Evolutionary conservation across 768 basidiomycete genomes (phyloP).

Genomic region (Termitomyces sp.): DNA sequence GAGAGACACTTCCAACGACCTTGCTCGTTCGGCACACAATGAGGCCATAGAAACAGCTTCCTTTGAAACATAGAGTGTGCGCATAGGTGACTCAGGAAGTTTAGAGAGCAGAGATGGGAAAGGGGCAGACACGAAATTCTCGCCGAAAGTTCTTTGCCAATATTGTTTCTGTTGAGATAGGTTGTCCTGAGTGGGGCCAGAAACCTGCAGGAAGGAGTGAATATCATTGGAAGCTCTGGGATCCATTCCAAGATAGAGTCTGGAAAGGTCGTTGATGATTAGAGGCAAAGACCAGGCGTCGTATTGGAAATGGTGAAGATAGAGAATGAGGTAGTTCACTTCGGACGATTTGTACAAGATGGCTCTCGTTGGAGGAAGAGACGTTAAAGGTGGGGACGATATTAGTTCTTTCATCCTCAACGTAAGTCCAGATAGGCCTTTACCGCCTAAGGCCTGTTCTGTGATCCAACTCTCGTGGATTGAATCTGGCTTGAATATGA

Average conservation of each 20-base stretch:
- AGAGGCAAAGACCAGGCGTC: conserved; percentile 42
- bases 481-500: conserved; percentile 17
- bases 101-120: conserved; percentile 19
- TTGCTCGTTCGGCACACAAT: conserved; percentile 37
- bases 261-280: conserved; percentile 32
- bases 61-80: conserved; percentile 11
- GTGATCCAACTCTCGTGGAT: conserved; percentile 18
- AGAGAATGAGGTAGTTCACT: conserved; percentile 20
- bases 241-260: conserved; percentile 24
- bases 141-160: conserved; percentile 29
- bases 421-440: conserved; percentile 12
- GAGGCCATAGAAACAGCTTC: conserved; percentile 15
- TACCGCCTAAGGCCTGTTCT: conserved; percentile 10
- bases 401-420: conserved; percentile 20
- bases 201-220: conserved; percentile 22
- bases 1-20: conserved; percentile 27
- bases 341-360: conserved; percentile 18
- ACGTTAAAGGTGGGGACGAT: conserved; percentile 17
- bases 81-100: conserved; percentile 1
- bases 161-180: conserved; percentile 24
- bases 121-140: conserved; percentile 18
- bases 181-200: conserved; percentile 14
- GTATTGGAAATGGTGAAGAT: conserved; percentile 46
- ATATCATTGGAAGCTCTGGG: conserved; percentile 20
- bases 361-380: conserved; percentile 19